A percentile compares a stretch with the other conserved stretches of the same genome.
Conservation (phyloP, 306 rosid species). For the Quercus parvula region DNA sequence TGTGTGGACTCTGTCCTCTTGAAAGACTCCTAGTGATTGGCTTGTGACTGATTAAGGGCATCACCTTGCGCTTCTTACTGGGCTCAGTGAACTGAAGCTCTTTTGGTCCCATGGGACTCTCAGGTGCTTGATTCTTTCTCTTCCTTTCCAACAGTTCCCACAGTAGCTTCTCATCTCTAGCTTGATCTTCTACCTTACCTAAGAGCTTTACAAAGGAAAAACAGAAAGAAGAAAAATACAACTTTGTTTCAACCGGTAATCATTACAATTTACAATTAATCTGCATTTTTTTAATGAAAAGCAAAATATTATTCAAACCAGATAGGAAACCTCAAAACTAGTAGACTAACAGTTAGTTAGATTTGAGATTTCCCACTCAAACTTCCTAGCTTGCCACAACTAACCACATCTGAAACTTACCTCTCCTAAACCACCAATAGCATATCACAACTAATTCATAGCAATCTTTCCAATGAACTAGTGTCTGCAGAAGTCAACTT, state of each 20-base stretch:
- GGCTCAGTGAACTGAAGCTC: not conserved
- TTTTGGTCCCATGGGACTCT: not conserved
- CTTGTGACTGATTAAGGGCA: not conserved
- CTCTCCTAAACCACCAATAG: too few species aligned
- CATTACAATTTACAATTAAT: not conserved
- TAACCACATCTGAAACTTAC: too few species aligned
- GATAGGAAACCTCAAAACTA: too few species aligned
- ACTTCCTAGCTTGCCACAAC: too few species aligned
- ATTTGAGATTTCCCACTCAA: too few species aligned
- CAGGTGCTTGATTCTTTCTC: not conserved
- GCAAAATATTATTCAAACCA: too few species aligned
- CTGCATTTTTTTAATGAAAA: not conserved
- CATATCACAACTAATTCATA: too few species aligned
- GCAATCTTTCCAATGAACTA: too few species aligned
- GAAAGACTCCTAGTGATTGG: not conserved
- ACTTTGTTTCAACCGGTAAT: not conserved
- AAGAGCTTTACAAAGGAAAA: not conserved
- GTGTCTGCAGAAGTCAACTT: too few species aligned
- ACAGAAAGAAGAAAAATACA: not conserved
- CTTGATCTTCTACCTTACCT: not conserved
- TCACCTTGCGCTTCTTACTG: not conserved
- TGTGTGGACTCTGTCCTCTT: not conserved
- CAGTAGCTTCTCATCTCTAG: not conserved
- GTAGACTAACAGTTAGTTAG: too few species aligned
- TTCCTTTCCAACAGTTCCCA: constrained; percentile 1